Evolutionary conservation across 2,329 filamentous ascomycete species (phyloP).

Genomic region (Arthrobotrys entomopaga): DNA sequence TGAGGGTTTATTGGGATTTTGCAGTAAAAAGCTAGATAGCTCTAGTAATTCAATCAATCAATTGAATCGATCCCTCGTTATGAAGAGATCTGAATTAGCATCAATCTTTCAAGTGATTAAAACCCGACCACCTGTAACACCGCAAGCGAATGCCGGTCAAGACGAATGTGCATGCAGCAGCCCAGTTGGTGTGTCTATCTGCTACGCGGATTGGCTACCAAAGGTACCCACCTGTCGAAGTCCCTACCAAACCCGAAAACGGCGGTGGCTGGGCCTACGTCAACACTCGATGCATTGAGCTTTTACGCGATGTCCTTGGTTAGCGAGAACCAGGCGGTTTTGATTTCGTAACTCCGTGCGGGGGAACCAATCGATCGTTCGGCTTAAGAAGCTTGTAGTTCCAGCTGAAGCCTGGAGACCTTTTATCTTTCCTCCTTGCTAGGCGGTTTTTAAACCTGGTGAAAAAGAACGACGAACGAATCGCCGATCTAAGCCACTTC

Average conservation of each 20-base stretch:
- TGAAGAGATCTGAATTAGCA: too few species aligned
- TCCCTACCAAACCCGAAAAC: constrained; percentile 10
- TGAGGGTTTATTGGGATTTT: too few species aligned
- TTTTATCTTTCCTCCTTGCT: neutral
- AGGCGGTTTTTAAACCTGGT: constrained; percentile 12
- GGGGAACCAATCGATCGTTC: constrained; percentile 12
- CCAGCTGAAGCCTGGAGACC: constrained; percentile 4
- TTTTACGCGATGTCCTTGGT: constrained; percentile 11
- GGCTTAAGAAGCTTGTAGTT: constrained; percentile 3
- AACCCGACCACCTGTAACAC: neutral
- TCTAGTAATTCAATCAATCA: neutral
- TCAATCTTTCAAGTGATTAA: too few species aligned
- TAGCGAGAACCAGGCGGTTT: neutral
- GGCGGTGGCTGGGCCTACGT: constrained; percentile 43
- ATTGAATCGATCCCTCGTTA: too few species aligned
- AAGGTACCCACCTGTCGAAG: constrained; percentile 23
- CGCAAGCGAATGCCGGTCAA: neutral
- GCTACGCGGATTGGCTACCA: constrained; percentile 36
- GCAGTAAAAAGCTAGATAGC: too few species aligned
- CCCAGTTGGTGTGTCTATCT: neutral
- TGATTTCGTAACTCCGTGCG: constrained; percentile 49
- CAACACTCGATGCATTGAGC: constrained; percentile 23
- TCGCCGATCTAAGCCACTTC: constrained; percentile 34
- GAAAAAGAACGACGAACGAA: neutral
- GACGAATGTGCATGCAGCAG: neutral